Evolutionary conservation across 2,329 filamentous ascomycete species (phyloP), one percentile per base, ranked within the genome.

Genomic region (Fusarium incarnatum): DNA sequence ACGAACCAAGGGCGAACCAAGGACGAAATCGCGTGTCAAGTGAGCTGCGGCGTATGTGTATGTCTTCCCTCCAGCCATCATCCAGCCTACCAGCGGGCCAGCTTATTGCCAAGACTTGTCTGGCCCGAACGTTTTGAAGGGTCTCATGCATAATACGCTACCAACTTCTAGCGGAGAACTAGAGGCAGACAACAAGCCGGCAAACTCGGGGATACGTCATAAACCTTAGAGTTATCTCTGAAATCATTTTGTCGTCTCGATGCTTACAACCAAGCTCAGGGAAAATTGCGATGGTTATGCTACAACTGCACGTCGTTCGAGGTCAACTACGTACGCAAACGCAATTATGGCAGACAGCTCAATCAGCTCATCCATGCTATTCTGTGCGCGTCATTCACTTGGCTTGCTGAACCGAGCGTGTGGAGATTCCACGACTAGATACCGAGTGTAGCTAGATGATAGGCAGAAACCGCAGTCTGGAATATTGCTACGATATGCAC

Each of bases 41-140:
- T 77, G 75, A 77, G 76, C 68, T 75, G 67, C 73, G 72, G 72
- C 72, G 70, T 60, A 77, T 77, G 76, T 77, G 72, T 73, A 65
- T 69, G 63, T 76, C 56, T 74, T 67, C 71, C 67, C 46, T 73
- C 56, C 67, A 63, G 65, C 61, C 66, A 67, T 64, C 54, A 47
- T 61, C 67, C 56, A 68, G 48, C 64, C 66, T 64, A 68, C 66
- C 52, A 53, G 61, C 67, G 66, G 68, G 59, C 61, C 53, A 63
- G 60, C 56, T 67, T 56, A 56, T 27, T 41, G 46, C 60, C 41
- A 61, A 62, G 46, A 48, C 56, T 52, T 46, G 45, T 46, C 66
- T 59, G 60, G 42, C 56, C 56, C 46, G 60, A 59, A 48, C 47
- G 25, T 54, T 41, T 48, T 41, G 37, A 55, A 66, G 48, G 48